Percentiles rank a stretch among this genome's conserved stretches.
phyloP scores from a whole-genome alignment of 352 stramenopile genomes.

The Nothophytophthora sp. region DNA sequence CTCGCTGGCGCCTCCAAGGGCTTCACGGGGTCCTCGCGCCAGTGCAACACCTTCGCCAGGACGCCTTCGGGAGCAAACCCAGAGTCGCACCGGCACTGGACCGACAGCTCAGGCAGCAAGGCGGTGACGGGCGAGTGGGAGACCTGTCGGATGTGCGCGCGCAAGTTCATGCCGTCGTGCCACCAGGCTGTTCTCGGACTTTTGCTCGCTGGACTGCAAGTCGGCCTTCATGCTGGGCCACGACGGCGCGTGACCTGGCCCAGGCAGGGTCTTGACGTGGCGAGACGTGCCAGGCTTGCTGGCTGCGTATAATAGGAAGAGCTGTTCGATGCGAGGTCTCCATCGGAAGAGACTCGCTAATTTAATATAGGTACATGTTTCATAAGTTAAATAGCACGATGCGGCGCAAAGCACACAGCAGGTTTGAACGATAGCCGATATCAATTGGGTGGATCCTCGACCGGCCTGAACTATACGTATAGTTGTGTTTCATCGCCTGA shows the following conservation, averaged over 20 bases:
- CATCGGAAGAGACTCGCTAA: not conserved
- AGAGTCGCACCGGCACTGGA: conserved; percentile 12
- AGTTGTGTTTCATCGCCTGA: too few species aligned
- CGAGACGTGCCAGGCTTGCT: too few species aligned
- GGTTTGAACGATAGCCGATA: too few species aligned
- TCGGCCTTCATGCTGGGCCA: conserved; percentile 35
- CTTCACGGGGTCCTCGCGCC: conserved; percentile 33
- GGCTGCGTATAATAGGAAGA: too few species aligned
- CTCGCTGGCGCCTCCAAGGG: conserved; percentile 33
- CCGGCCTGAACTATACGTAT: too few species aligned
- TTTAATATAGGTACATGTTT: not conserved
- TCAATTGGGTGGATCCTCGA: too few species aligned
- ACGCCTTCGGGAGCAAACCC: conserved; percentile 14
- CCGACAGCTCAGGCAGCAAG: conserved; percentile 13
- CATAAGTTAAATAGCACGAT: too few species aligned
- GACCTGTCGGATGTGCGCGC: conserved; percentile 37
- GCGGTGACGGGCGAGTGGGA: conserved; percentile 19
- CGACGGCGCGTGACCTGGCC: conserved; percentile 9
- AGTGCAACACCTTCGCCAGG: conserved; percentile 37
- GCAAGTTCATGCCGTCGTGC: conserved; percentile 30
- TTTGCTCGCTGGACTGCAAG: conserved; percentile 50
- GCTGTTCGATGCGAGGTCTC: too few species aligned
- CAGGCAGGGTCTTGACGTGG: too few species aligned
- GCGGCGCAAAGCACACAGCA: not conserved
- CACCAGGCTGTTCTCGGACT: conserved; percentile 29